These are phyloP conservation scores for Aspergillus niger DNA, from an alignment of 2,329 filamentous ascomycete genomes.

Conservation along the genomic window DNA sequence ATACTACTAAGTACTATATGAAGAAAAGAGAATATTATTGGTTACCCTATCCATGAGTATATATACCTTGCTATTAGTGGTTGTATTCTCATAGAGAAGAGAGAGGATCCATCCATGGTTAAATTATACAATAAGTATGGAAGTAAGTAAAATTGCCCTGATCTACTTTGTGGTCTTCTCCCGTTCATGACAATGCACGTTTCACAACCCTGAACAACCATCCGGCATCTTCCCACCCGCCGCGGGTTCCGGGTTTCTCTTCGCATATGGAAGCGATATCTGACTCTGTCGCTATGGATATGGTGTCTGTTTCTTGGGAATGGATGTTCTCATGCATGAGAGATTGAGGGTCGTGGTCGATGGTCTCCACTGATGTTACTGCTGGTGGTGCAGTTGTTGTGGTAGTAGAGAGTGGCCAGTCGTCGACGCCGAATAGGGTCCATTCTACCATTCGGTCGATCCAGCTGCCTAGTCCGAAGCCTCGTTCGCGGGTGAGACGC, in stretches of 20 bases:
- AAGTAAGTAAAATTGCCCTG: no score
- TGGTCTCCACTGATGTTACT: neutral
- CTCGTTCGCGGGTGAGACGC: constrained; percentile 52
- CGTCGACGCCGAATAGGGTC: constrained; percentile 57
- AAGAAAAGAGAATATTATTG: no score
- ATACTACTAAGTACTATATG: no score
- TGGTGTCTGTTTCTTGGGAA: constrained; percentile 17
- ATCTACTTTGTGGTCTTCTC: no score
- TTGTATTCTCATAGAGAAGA: no score
- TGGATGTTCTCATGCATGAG: neutral
- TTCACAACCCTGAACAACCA: constrained; percentile 59
- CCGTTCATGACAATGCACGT: constrained; percentile 32
- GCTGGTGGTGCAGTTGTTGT: neutral
- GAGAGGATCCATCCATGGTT: no score
- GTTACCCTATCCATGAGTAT: no score
- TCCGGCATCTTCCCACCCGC: constrained; percentile 60
- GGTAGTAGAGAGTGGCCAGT: constrained; percentile 32
- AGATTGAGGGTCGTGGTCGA: neutral
- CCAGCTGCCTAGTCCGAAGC: constrained; percentile 58
- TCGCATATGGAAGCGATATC: constrained; percentile 32
- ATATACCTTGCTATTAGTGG: no score
- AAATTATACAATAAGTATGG: no score
- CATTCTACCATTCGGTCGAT: constrained; percentile 61
- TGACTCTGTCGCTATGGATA: constrained; percentile 25
- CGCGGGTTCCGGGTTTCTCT: constrained; percentile 38